Percentiles rank a stretch among this genome's conserved stretches.
Conservation (phyloP, 2,329 filamentous ascomycete genomes). For the Trichophyton verrucosum region DNA sequence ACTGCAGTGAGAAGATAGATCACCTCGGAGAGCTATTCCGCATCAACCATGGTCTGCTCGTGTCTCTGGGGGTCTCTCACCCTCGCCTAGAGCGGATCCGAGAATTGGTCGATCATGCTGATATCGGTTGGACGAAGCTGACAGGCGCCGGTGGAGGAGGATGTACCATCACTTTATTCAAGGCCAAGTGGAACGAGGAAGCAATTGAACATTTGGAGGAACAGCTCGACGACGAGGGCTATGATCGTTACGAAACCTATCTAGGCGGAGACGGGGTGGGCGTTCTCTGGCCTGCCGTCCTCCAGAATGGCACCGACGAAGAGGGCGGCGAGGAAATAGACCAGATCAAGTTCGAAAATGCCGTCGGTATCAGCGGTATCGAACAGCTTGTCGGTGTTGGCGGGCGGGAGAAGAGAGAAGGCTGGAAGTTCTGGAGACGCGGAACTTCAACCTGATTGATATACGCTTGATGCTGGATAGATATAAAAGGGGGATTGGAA, state of each 20-base stretch:
- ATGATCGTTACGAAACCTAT: constrained; percentile 74
- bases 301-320: constrained; percentile 70
- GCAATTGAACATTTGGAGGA: constrained; percentile 52
- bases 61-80: constrained; percentile 88
- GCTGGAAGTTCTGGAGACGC: constrained; percentile 74
- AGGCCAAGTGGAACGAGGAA: constrained; percentile 47
- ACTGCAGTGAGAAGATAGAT: constrained; percentile 39
- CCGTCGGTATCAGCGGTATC: constrained; percentile 70
- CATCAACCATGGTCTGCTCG: constrained; percentile 84
- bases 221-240: constrained; percentile 58
- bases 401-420: constrained; percentile 55
- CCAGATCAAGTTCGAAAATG: constrained; percentile 73
- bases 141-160: constrained; percentile 92
- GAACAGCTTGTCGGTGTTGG: constrained; percentile 77
- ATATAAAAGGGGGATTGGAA: no score
- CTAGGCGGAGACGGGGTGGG: constrained; percentile 89
- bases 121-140: constrained; percentile 92
- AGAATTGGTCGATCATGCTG: constrained; percentile 77
- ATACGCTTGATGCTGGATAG: not conserved
- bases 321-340: constrained; percentile 88
- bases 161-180: constrained; percentile 83
- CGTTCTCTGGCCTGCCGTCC: constrained; percentile 81
- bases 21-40: constrained; percentile 77
- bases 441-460: constrained; percentile 1
- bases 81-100: constrained; percentile 83